Evolutionary conservation across 441 rosid species (phyloP), one percentile per base, ranked within the genome.

Genomic region (Monsonia emarginata): DNA sequence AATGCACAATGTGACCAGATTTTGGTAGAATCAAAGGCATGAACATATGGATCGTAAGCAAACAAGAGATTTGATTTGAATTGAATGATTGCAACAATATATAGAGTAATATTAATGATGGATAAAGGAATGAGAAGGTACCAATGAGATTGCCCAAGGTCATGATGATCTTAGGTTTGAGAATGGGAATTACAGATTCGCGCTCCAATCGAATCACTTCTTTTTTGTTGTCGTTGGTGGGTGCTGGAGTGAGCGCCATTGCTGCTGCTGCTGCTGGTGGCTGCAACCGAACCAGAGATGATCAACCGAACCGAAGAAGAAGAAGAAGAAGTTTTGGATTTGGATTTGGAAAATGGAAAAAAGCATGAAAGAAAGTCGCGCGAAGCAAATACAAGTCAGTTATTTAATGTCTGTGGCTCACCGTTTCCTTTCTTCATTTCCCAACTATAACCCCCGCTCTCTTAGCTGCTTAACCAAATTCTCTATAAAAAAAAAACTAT

Each of bases 131-230:
- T n/a, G 2, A 57, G 31, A 54, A 75, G 72, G 65, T 75, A 82
- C 95, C 90, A 36, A 86, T 77, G 76, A 77, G 86, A 46, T 74
- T 69, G 61, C 86, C 76, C 69, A 90, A 72, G 71, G 85, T 72
- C 65, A 71, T 72, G 75, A 90, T 70, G 70, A 90, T 81, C 83
- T 74, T 82, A 32, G 80, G 91, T 77, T 90, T 90, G 80, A 86
- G 81, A 63, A 88, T 79, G 16, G 95, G 95, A 16, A 86, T 86
- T 46, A 90, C 95, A 5, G 93, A 84, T 80, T 90, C 95, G 46
- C 83, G 79, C 70, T 88, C 93, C 69, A 90, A 73, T 1, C 82
- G 75, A 31, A 84, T 85, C n/a, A 84, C 69, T 25, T 88, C 95
- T 72, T 80, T 83, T 65, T 83, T 80, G 75, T 66, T 73, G 27